Percentiles rank a stretch among this genome's conserved stretches.
Conservation (phyloP, 169 alveolate genomes). For the Cryptosporidium baileyi region DNA sequence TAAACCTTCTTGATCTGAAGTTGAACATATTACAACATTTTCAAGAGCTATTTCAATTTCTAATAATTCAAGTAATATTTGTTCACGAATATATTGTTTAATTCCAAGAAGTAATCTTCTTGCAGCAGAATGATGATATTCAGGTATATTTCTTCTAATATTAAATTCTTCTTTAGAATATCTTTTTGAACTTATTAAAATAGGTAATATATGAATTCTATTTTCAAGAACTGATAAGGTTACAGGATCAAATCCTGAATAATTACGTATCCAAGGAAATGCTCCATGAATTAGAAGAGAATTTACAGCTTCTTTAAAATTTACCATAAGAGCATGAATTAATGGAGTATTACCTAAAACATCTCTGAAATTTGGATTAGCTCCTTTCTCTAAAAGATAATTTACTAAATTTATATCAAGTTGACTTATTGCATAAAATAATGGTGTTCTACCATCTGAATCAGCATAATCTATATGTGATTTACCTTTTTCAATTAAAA, state of each 20-base stretch:
- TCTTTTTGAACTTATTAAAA: slow-evolving; percentile 20
- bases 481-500: slow-evolving; percentile 43
- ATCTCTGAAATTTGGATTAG: slow-evolving; percentile 59
- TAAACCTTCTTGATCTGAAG: slow-evolving; percentile 46
- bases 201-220: slow-evolving; percentile 17
- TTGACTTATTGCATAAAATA: slow-evolving; percentile 60
- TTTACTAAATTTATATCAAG: slow-evolving; percentile 22
- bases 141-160: slow-evolving; percentile 35
- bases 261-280: slow-evolving; percentile 53
- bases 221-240: slow-evolving; percentile 55
- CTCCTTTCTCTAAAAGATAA: slow-evolving; percentile 38
- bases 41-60: slow-evolving; percentile 53
- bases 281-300: slow-evolving; percentile 20
- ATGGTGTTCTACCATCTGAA: slow-evolving; percentile 64
- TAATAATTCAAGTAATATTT: slow-evolving; percentile 25
- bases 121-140: slow-evolving; percentile 60
- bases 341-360: slow-evolving; percentile 59
- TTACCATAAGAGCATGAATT: slow-evolving; percentile 57
- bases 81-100: slow-evolving; percentile 10
- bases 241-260: slow-evolving; percentile 59
- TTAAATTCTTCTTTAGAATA: slow-evolving; percentile 19
- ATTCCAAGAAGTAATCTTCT: slow-evolving; percentile 46
- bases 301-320: slow-evolving; percentile 42
- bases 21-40: slow-evolving; percentile 26
- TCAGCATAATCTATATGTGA: slow-evolving; percentile 20